A percentile compares a stretch with the other conserved stretches of the same genome.
Evolutionary conservation across 2,329 filamentous ascomycete species (phyloP).

Genomic region (Ceratocystis diversiconidia): DNA sequence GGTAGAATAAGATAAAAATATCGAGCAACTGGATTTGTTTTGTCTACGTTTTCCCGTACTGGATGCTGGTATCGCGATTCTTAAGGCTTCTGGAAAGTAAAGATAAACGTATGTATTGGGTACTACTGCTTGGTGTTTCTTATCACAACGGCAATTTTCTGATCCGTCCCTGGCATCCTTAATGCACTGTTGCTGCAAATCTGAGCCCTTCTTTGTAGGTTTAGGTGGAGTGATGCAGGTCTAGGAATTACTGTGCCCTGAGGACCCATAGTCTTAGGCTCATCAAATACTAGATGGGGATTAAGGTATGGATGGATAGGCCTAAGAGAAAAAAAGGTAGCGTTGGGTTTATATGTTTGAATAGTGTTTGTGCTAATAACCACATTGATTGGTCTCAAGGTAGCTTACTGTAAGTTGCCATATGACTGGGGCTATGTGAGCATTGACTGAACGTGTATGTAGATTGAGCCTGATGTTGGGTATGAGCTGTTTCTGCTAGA

Average conservation of each 20-base stretch:
- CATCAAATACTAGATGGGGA: not conserved
- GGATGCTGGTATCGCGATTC: not conserved
- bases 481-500: not conserved
- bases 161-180: not conserved
- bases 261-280: slow-evolving; percentile 4
- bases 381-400: not conserved
- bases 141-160: not conserved
- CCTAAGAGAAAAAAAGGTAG: not conserved
- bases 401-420: not conserved
- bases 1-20: not conserved
- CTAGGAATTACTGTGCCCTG: not conserved
- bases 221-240: slow-evolving; percentile 3
- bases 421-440: not conserved
- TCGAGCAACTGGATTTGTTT: not conserved
- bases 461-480: not conserved
- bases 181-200: not conserved
- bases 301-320: not conserved
- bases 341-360: not conserved
- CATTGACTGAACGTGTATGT: not conserved
- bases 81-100: not conserved
- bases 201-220: not conserved
- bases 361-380: not conserved
- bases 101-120: not conserved
- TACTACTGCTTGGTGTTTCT: not conserved
- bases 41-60: not conserved